A percentile compares a stretch with the other conserved stretches of the same genome.
These are phyloP conservation scores for Arxiozyma telluris DNA, from an alignment of 1,139 yeast genomes.

Conservation along the genomic window DNA sequence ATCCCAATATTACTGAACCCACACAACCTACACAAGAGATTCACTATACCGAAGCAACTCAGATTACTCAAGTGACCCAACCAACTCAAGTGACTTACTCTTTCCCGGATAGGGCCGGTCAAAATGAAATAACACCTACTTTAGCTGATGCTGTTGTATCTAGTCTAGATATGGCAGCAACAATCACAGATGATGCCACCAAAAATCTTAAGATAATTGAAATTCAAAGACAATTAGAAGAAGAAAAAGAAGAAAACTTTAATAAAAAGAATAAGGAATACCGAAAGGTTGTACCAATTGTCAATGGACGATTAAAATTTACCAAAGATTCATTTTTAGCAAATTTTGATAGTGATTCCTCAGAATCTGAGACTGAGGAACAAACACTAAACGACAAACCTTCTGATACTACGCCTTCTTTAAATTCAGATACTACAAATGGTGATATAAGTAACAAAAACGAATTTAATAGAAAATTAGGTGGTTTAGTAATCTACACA, in stretches of 20 bases:
- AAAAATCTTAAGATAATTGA: conserved; percentile 12
- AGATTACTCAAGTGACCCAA: neutral
- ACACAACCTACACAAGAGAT: conserved; percentile 1
- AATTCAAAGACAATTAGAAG: conserved; percentile 13
- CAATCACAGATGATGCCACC: conserved; percentile 1
- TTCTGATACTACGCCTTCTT: neutral
- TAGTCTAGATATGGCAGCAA: neutral
- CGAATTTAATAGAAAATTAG: neutral
- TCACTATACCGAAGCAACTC: neutral
- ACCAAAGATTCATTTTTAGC: conserved; percentile 16
- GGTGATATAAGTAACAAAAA: neutral
- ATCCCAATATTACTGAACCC: neutral
- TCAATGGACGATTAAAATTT: conserved; percentile 8
- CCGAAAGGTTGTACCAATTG: conserved; percentile 1
- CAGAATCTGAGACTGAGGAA: conserved; percentile 1
- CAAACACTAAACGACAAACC: neutral
- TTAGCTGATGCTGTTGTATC: neutral
- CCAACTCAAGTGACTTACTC: neutral
- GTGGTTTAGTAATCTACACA: conserved; percentile 15
- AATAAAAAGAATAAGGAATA: conserved; percentile 11
- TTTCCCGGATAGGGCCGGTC: neutral
- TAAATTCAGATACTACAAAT: neutral
- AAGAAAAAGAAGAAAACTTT: conserved; percentile 4
- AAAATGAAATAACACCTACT: neutral
- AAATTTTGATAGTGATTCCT: conserved; percentile 14